phyloP scores from a whole-genome alignment of 2,329 filamentous ascomycete species.

The Camillea tinctor region DNA sequence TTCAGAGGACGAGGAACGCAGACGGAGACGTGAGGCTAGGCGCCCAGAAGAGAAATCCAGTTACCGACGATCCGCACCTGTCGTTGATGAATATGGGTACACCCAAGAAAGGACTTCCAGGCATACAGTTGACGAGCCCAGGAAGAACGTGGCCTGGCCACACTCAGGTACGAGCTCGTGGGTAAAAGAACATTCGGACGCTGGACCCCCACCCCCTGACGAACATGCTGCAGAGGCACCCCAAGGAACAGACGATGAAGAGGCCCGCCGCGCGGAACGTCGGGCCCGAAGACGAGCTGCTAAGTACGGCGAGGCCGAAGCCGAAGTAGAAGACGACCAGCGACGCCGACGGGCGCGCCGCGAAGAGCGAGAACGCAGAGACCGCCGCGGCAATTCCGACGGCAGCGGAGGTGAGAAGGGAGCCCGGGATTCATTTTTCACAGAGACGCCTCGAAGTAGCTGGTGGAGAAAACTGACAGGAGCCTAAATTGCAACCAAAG shows the following conservation, averaged over 20 bases:
- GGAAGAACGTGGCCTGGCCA: conserved; percentile 48
- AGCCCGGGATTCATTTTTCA: conserved; percentile 41
- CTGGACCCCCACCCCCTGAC: conserved; percentile 55
- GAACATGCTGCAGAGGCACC: conserved; percentile 36
- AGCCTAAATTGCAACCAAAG: conserved; percentile 4
- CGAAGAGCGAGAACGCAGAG: conserved; percentile 41
- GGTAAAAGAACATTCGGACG: conserved; percentile 65
- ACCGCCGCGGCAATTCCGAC: conserved; percentile 34
- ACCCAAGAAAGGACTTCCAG: conserved; percentile 38
- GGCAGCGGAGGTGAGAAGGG: conserved; percentile 35
- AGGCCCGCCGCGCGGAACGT: conserved; percentile 49
- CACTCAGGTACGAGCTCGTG: conserved; percentile 64
- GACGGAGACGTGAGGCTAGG: conserved; percentile 52
- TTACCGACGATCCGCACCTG: conserved; percentile 43
- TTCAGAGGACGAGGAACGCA: conserved; percentile 51
- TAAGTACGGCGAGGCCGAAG: conserved; percentile 42
- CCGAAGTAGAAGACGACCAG: conserved; percentile 44
- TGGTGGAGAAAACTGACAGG: conserved; percentile 60
- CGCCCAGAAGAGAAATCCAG: conserved; percentile 42
- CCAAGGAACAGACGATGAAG: conserved; percentile 44
- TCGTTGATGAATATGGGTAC: conserved; percentile 46
- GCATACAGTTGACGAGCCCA: conserved; percentile 35
- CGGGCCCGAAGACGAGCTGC: conserved; percentile 44
- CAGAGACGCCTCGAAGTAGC: conserved; percentile 52
- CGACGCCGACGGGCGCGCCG: conserved; percentile 43